Evolutionary conservation across 192 early-diverging fungal genomes (phyloP).

Genomic region (Entophlyctis helioformis): DNA sequence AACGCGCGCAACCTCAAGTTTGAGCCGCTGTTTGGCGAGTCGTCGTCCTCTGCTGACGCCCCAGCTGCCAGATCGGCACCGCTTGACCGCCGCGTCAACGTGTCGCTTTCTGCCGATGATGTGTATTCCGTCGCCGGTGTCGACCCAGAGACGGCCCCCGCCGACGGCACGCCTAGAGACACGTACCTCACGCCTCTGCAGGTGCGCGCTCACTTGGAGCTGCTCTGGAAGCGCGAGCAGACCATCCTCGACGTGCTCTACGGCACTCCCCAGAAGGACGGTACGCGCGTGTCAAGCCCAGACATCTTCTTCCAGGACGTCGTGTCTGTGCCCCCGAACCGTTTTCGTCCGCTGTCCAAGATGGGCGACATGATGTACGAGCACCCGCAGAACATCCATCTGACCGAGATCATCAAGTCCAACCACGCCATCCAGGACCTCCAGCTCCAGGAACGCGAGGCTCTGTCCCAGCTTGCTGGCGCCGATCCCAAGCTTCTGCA

Average conservation of each 20-base stretch:
- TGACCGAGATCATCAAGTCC: conserved; percentile 72
- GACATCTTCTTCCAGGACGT: conserved; percentile 91
- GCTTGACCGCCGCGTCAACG: too few relatives aligned
- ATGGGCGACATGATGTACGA: conserved; percentile 84
- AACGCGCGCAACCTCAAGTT: conserved; percentile 38
- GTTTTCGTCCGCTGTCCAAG: conserved; percentile 86
- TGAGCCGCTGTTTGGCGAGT: conserved; percentile 13
- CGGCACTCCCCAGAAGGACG: conserved; percentile 32
- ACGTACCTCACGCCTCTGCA: conserved; percentile 59
- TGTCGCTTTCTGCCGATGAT: conserved; percentile 15
- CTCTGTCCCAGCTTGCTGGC: conserved; percentile 20
- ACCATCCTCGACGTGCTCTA: conserved; percentile 70
- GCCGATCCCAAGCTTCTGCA: conserved; percentile 9
- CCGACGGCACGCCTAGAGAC: conserved; percentile 10
- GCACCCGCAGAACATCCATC: conserved; percentile 87
- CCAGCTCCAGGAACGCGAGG: conserved; percentile 24
- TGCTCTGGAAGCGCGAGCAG: conserved; percentile 69
- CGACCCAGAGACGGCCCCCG: background rate
- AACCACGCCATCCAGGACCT: conserved; percentile 49
- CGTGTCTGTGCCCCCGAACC: conserved; percentile 80
- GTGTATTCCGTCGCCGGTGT: background rate
- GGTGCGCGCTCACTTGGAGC: conserved; percentile 62
- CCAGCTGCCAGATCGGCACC: too few relatives aligned
- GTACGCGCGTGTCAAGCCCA: conserved; percentile 26
- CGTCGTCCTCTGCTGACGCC: background rate